Evolutionary conservation across 805 yeast genomes (phyloP).

Genomic region (Yarrowia keelungensis): DNA sequence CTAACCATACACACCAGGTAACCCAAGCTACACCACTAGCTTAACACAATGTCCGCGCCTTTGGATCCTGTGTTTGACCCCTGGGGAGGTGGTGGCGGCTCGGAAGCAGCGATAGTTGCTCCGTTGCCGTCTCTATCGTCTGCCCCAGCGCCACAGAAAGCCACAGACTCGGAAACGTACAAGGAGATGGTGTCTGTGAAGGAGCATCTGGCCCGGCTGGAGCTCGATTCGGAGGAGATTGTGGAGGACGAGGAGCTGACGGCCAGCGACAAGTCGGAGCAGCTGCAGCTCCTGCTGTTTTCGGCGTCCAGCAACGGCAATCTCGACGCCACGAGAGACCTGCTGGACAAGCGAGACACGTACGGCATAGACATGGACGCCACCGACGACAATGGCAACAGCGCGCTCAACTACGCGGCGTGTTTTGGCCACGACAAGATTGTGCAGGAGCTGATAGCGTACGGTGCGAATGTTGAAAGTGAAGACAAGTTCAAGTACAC

Average conservation of each 20-base stretch:
- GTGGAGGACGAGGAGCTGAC: conserved; percentile 42
- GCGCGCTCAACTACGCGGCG: conserved; percentile 52
- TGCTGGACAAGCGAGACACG: conserved; percentile 46
- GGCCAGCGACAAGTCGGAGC: conserved; percentile 41
- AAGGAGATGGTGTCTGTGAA: conserved; percentile 24
- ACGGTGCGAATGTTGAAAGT: conserved; percentile 50
- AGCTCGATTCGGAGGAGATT: conserved; percentile 21
- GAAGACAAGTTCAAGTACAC: conserved; percentile 54
- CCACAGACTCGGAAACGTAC: conserved; percentile 5
- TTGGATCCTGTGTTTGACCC: conserved; percentile 38
- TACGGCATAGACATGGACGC: conserved; percentile 48
- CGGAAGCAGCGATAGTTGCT: not conserved
- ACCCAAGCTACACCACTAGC: not conserved
- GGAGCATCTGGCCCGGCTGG: conserved; percentile 25
- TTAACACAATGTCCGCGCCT: conserved; percentile 10
- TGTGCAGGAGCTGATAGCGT: conserved; percentile 50
- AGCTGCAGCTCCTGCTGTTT: conserved; percentile 48
- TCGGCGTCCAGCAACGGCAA: conserved; percentile 52
- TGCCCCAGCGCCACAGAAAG: not conserved
- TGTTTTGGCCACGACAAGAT: conserved; percentile 53
- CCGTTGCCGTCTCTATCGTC: not conserved
- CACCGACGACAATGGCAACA: conserved; percentile 51
- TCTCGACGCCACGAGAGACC: conserved; percentile 44
- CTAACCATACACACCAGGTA: not conserved
- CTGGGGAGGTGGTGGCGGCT: conserved; percentile 29